Percentiles rank a stretch among this genome's conserved stretches.
phyloP scores from a whole-genome alignment of 164 flowering plant genomes.

The Berberis vulgaris region DNA sequence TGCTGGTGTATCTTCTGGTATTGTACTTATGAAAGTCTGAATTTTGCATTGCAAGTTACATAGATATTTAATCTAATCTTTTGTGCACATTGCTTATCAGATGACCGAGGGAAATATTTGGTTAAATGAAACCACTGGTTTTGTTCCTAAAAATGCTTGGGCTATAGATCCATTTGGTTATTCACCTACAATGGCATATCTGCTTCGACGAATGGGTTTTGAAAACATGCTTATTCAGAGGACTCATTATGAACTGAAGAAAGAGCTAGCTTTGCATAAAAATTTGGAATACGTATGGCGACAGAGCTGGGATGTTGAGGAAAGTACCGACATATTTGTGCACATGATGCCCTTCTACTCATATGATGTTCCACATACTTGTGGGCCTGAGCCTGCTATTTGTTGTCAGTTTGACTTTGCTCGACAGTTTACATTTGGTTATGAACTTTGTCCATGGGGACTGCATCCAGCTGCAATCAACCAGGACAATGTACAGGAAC shows the following conservation, averaged over 20 bases:
- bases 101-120: slow-evolving; percentile 97
- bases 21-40: neutral
- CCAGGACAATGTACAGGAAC: slow-evolving; percentile 70
- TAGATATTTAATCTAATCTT: neutral
- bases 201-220: slow-evolving; percentile 97
- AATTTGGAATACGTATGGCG: slow-evolving; percentile 94
- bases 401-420: slow-evolving; percentile 99
- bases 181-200: slow-evolving; percentile 98
- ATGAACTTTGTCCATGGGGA: slow-evolving; percentile 91
- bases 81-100: slow-evolving; percentile 29
- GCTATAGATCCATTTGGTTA: slow-evolving; percentile 99
- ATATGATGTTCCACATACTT: slow-evolving; percentile 95
- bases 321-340: slow-evolving; percentile 91
- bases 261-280: slow-evolving; percentile 73
- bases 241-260: slow-evolving; percentile 96
- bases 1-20: too few species aligned
- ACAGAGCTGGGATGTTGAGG: slow-evolving; percentile 91
- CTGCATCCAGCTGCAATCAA: slow-evolving; percentile 67
- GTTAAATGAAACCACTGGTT: slow-evolving; percentile 87
- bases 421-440: slow-evolving; percentile 53
- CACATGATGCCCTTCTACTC: slow-evolving; percentile 99
- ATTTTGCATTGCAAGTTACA: neutral
- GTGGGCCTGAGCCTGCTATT: slow-evolving; percentile 98
- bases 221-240: slow-evolving; percentile 98
- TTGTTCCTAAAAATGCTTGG: slow-evolving; percentile 96